Percentiles rank a stretch among this genome's conserved stretches.
Conservation (phyloP, 768 basidiomycete species). For the Trametopsis cervina region DNA sequence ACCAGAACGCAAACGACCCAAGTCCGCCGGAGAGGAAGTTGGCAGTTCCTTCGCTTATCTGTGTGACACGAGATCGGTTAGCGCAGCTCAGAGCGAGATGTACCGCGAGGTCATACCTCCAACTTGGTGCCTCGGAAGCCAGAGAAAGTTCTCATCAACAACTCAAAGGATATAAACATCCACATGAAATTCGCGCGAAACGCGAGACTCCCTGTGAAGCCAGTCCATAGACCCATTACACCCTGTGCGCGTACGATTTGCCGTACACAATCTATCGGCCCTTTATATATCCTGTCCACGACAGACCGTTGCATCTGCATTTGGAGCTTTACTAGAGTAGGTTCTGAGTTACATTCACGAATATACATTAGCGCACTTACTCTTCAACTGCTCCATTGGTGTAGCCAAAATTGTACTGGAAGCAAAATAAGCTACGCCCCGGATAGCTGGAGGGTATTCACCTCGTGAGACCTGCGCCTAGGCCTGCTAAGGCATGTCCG, state of each 20-base stretch:
- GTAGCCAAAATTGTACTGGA: slow-evolving; percentile 62
- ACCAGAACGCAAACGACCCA: slow-evolving; percentile 59
- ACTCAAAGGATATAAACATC: slow-evolving; percentile 74
- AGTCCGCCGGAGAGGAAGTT: slow-evolving; percentile 64
- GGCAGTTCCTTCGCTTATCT: slow-evolving; percentile 56
- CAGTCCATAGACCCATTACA: slow-evolving; percentile 62
- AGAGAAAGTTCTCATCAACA: slow-evolving; percentile 8
- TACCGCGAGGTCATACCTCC: background rate
- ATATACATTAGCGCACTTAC: slow-evolving; percentile 12
- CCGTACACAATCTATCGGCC: slow-evolving; percentile 58
- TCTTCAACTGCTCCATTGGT: slow-evolving; percentile 73
- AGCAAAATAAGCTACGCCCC: slow-evolving; percentile 2
- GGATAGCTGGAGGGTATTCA: slow-evolving; percentile 20
- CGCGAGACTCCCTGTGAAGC: slow-evolving; percentile 64
- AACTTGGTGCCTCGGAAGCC: background rate
- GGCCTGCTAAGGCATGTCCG: slow-evolving; percentile 60
- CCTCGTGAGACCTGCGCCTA: slow-evolving; percentile 68
- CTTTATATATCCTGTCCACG: slow-evolving; percentile 51
- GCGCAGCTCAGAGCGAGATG: background rate
- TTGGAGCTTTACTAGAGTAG: slow-evolving; percentile 49
- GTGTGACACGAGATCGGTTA: background rate
- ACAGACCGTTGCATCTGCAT: slow-evolving; percentile 50
- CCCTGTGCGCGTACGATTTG: slow-evolving; percentile 62
- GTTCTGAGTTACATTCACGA: background rate
- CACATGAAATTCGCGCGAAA: slow-evolving; percentile 73